phyloP scores from a whole-genome alignment of 345 rosid genomes.

The Eucalyptus cloeziana region DNA sequence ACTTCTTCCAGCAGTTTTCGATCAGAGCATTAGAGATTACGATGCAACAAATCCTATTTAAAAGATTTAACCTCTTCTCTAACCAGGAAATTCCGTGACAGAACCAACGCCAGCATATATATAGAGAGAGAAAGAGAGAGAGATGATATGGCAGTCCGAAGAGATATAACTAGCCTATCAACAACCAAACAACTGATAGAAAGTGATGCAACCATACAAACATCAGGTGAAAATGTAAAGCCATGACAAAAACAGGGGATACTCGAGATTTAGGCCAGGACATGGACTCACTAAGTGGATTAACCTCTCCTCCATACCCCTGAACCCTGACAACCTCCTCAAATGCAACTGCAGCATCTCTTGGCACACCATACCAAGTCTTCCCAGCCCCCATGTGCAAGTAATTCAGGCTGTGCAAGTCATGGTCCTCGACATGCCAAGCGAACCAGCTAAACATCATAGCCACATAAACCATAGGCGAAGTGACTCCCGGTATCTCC shows the following conservation, averaged over 20 bases:
- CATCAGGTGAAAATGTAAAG: background rate
- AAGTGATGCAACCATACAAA: background rate
- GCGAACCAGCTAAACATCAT: conserved; percentile 99
- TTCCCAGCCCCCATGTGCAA: conserved; percentile 93
- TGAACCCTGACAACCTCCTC: conserved; percentile 96
- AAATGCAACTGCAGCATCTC: conserved; percentile 82
- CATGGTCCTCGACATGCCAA: conserved; percentile 99
- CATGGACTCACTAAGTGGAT: conserved; percentile 75
- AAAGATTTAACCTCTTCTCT: background rate
- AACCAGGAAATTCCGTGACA: background rate
- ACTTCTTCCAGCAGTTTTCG: background rate
- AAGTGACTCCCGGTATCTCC: conserved; percentile 97
- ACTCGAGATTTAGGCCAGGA: background rate
- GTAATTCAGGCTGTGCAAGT: conserved; percentile 95
- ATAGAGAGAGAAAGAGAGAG: background rate
- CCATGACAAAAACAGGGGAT: conserved; percentile 11
- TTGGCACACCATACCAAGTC: conserved; percentile 98
- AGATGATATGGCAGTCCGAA: background rate
- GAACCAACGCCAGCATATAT: background rate
- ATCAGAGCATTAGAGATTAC: background rate
- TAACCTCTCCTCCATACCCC: conserved; percentile 89
- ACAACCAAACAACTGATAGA: background rate
- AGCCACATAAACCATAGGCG: conserved; percentile 94
- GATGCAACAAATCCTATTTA: background rate
- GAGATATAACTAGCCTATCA: background rate